phyloP scores from a whole-genome alignment of 768 basidiomycete species.

The Panus rudis region DNA sequence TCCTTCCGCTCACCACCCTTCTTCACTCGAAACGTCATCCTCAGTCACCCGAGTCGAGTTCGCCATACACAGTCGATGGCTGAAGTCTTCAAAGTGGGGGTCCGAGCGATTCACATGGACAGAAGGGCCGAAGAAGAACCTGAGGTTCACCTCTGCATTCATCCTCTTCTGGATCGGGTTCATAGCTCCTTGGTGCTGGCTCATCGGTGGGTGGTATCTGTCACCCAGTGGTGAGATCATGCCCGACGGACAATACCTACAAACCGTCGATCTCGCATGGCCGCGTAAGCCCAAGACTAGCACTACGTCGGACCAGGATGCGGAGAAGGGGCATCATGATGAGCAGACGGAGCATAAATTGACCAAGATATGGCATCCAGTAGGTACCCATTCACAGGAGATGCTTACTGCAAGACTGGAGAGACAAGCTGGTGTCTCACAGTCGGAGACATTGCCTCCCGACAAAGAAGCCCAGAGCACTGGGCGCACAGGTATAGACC shows the following conservation, averaged over 20 bases:
- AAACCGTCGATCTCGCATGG: constrained; percentile 15
- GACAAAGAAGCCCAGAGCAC: no score
- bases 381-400: no score
- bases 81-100: constrained; percentile 19
- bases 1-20: constrained; percentile 8
- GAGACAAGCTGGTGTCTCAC: no score
- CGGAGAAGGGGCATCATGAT: no score
- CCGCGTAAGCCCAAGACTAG: constrained; percentile 38
- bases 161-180: constrained; percentile 76
- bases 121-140: neutral
- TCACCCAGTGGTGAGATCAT: constrained; percentile 33
- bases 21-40: constrained; percentile 13
- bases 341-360: no score
- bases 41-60: constrained; percentile 13
- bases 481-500: no score
- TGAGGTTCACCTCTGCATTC: constrained; percentile 15
- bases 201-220: constrained; percentile 68
- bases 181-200: constrained; percentile 66
- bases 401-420: no score
- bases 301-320: no score
- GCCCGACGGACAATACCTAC: constrained; percentile 32
- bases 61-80: constrained; percentile 24
- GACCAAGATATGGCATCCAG: constrained; percentile 8
- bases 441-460: no score
- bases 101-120: constrained; percentile 9